Conservation (phyloP, 768 basidiomycete genomes). For the Thelephora ganbajun region DNA sequence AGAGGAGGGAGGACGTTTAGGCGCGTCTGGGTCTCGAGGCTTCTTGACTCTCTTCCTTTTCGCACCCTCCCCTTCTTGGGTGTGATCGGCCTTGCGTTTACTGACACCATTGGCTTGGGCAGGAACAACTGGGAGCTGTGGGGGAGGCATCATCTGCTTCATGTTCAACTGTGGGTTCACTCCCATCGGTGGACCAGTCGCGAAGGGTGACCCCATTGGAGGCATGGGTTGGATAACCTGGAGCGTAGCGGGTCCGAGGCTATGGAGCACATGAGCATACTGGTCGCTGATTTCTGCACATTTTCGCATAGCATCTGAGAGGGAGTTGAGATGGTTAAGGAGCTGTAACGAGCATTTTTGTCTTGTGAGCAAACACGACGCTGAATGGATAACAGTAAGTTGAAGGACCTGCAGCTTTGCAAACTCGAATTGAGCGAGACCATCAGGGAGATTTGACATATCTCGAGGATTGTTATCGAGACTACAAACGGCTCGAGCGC, state of each 20-base stretch:
- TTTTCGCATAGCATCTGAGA: slow-evolving; percentile 51
- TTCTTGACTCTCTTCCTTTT: slow-evolving; percentile 50
- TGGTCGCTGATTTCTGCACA: slow-evolving; percentile 47
- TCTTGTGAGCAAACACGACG: not conserved
- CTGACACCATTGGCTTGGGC: slow-evolving; percentile 15
- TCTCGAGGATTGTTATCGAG: slow-evolving; percentile 6
- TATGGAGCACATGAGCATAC: slow-evolving; percentile 36
- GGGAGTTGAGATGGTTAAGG: slow-evolving; percentile 34
- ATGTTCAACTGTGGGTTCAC: slow-evolving; percentile 10
- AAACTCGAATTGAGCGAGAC: slow-evolving; percentile 15
- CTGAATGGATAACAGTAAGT: not conserved
- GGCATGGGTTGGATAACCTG: slow-evolving; percentile 13
- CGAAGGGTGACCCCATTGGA: slow-evolving; percentile 7
- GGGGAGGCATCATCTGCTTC: slow-evolving; percentile 4
- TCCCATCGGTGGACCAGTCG: slow-evolving; percentile 3
- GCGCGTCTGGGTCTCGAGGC: slow-evolving; percentile 80
- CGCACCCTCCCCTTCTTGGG: slow-evolving; percentile 13
- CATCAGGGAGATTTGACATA: slow-evolving; percentile 12
- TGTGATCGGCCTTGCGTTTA: slow-evolving; percentile 35
- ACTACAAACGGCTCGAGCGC: slow-evolving; percentile 5
- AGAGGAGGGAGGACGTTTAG: slow-evolving; percentile 84
- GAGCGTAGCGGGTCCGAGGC: slow-evolving; percentile 6
- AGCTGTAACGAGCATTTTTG: slow-evolving; percentile 26
- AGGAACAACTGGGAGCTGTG: slow-evolving; percentile 9
- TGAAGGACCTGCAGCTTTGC: slow-evolving; percentile 16